Percentiles rank a stretch among this genome's conserved stretches.
phyloP scores from a whole-genome alignment of 2,329 filamentous ascomycete genomes.

The Ceratocystis colombiana region DNA sequence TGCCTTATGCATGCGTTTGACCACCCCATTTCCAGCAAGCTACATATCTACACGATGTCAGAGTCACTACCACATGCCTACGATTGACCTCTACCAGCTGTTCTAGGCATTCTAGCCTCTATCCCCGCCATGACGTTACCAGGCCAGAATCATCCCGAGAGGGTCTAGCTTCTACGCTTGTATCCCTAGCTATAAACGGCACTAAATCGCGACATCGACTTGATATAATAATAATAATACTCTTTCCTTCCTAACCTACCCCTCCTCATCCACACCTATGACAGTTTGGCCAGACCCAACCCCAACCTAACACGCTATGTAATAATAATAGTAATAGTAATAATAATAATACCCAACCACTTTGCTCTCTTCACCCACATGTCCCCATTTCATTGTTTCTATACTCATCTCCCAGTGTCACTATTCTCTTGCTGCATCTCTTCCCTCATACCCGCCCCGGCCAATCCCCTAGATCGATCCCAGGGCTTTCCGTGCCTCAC shows the following conservation, averaged over 20 bases:
- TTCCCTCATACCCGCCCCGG: not conserved
- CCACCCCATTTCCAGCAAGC: too few relatives aligned
- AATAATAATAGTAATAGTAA: not conserved
- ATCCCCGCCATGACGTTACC: too few relatives aligned
- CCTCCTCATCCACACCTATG: too few relatives aligned
- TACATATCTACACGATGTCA: too few relatives aligned
- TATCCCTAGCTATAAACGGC: too few relatives aligned
- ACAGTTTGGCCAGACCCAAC: not conserved
- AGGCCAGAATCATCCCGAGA: too few relatives aligned
- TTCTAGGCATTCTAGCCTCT: too few relatives aligned
- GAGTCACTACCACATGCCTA: too few relatives aligned
- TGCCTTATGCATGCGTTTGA: too few relatives aligned
- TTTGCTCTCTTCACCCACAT: too few relatives aligned
- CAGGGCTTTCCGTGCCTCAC: slow-evolving; percentile 13
- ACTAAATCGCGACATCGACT: not conserved
- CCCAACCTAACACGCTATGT: not conserved
- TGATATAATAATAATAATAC: slow-evolving; percentile 10
- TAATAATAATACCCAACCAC: not conserved
- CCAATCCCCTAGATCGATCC: slow-evolving; percentile 16
- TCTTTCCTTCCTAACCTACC: not conserved
- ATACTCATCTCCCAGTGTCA: not conserved
- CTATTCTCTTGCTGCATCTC: not conserved
- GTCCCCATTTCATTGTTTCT: not conserved
- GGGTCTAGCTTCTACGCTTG: too few relatives aligned
- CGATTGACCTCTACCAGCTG: too few relatives aligned